These are phyloP conservation scores for Sugiyamaella floridensis DNA, from an alignment of 805 yeast genomes.

Conservation along the genomic window DNA sequence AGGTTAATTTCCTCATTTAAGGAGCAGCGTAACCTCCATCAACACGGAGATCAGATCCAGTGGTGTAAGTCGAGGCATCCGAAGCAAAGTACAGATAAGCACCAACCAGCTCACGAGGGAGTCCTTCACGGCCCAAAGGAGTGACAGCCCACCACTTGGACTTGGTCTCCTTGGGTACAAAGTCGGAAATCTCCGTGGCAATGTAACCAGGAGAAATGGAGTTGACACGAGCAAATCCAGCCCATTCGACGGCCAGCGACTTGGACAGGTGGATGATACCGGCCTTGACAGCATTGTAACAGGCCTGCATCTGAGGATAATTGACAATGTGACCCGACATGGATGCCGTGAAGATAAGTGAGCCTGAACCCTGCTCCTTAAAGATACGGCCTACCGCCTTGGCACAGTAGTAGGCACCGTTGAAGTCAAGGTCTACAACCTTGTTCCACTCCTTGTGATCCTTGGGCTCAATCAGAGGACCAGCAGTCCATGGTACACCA, in stretches of 20 bases:
- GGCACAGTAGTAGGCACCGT: conserved; percentile 76
- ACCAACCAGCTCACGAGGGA: conserved; percentile 68
- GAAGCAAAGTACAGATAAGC: conserved; percentile 75
- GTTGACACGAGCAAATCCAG: conserved; percentile 81
- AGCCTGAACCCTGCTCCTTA: conserved; percentile 66
- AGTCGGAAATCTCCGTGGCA: conserved; percentile 56
- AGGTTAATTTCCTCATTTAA: conserved; percentile 19
- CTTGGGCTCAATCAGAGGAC: conserved; percentile 44
- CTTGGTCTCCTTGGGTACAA: conserved; percentile 39
- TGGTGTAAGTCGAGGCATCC: conserved; percentile 71
- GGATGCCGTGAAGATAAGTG: conserved; percentile 78
- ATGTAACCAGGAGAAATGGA: conserved; percentile 84
- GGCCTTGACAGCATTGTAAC: conserved; percentile 83
- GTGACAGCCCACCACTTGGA: conserved; percentile 44
- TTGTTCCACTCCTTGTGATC: conserved; percentile 61
- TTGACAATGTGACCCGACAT: conserved; percentile 87
- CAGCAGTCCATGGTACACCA: conserved; percentile 75
- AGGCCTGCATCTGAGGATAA: conserved; percentile 80
- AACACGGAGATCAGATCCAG: conserved; percentile 68
- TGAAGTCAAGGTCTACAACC: conserved; percentile 66
- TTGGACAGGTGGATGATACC: conserved; percentile 68
- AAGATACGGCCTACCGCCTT: conserved; percentile 67
- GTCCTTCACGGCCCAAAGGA: conserved; percentile 72
- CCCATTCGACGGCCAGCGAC: conserved; percentile 83
- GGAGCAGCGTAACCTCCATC: conserved; percentile 71